Conservation (phyloP, 2,329 filamentous ascomycete species). For the Albifimbria verrucaria region DNA sequence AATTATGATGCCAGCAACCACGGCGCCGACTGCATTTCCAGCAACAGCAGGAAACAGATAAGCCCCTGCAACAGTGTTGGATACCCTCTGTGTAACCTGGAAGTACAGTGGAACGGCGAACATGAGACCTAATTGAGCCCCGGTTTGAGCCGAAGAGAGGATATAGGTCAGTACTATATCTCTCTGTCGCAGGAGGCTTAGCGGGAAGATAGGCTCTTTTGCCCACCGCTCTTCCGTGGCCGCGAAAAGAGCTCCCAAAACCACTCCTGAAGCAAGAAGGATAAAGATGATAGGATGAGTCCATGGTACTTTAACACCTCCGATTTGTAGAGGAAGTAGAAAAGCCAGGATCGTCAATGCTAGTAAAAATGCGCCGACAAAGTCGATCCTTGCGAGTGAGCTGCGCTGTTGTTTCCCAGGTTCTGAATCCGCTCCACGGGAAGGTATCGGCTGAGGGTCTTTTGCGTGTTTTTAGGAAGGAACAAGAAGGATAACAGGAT, state of each 20-base stretch:
- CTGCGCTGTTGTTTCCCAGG: background rate
- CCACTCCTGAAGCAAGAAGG: slow-evolving; percentile 32
- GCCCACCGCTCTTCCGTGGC: slow-evolving; percentile 42
- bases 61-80: slow-evolving; percentile 54
- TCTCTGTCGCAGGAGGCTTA: slow-evolving; percentile 48
- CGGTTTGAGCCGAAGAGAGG: slow-evolving; percentile 55
- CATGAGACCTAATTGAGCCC: slow-evolving; percentile 46
- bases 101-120: slow-evolving; percentile 68
- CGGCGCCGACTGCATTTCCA: slow-evolving; percentile 63
- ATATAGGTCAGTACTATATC: slow-evolving; percentile 52
- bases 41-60: slow-evolving; percentile 66
- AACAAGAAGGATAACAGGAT: slow-evolving; percentile 49
- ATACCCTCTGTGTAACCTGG: slow-evolving; percentile 56
- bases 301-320: slow-evolving; percentile 51
- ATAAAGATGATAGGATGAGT: slow-evolving; percentile 38
- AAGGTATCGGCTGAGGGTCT: slow-evolving; percentile 6
- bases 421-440: slow-evolving; percentile 4
- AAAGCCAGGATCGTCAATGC: slow-evolving; percentile 53
- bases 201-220: slow-evolving; percentile 55
- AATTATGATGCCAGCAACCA: slow-evolving; percentile 57
- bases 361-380: slow-evolving; percentile 50
- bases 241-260: slow-evolving; percentile 39
- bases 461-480: slow-evolving; percentile 30
- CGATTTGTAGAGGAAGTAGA: slow-evolving; percentile 48
- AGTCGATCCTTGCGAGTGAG: slow-evolving; percentile 40